phyloP scores from a whole-genome alignment of 768 basidiomycete genomes.

The Polyporus arcularius region DNA sequence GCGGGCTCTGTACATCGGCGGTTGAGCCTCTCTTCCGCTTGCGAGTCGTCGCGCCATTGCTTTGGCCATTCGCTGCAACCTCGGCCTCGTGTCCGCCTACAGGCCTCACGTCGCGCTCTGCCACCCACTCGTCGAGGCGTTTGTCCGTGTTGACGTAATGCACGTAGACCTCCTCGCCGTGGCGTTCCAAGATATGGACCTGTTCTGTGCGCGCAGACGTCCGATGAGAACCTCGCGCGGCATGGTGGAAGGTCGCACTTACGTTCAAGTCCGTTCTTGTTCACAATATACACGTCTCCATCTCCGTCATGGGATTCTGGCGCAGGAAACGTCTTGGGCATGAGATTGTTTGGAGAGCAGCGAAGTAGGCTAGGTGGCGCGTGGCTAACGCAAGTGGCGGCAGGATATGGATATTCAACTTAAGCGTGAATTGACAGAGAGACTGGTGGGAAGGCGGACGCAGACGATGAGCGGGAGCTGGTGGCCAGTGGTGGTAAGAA shows the following conservation, averaged over 20 bases:
- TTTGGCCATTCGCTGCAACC: conserved; percentile 7
- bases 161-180: conserved; percentile 60
- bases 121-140: conserved; percentile 74
- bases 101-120: conserved; percentile 43
- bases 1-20: conserved; percentile 1
- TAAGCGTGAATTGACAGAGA: neutral
- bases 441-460: neutral
- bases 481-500: neutral
- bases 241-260: conserved; percentile 7
- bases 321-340: conserved; percentile 16
- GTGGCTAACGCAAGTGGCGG: neutral
- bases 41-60: conserved; percentile 21
- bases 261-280: conserved; percentile 23
- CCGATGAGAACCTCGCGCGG: neutral
- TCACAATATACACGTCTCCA: conserved; percentile 20
- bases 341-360: conserved; percentile 8
- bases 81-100: conserved; percentile 28
- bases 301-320: conserved; percentile 11
- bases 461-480: neutral
- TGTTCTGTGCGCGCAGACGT: conserved; percentile 32
- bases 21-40: conserved; percentile 28
- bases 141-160: conserved; percentile 73
- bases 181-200: conserved; percentile 56
- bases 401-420: neutral
- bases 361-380: neutral